Evolutionary conservation across 2,329 filamentous ascomycete genomes (phyloP).

Genomic region (Acarospora socialis): DNA sequence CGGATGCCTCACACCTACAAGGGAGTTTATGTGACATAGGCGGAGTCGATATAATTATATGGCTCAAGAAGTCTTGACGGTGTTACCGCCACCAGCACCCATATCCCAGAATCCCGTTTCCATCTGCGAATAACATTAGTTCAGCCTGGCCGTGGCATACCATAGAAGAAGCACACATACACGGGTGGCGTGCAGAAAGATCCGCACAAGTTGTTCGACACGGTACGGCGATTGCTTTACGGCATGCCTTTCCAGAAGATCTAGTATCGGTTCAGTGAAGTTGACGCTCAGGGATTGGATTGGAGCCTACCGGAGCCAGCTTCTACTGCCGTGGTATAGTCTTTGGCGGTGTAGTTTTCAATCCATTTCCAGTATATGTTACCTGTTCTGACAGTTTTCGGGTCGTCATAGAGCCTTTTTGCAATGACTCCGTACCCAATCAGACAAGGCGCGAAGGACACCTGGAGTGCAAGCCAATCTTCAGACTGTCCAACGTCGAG

Average conservation of each 20-base stretch:
- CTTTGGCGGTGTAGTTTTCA: constrained; percentile 68
- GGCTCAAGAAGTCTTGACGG: no score
- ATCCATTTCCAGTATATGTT: constrained; percentile 88
- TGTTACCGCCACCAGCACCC: no score
- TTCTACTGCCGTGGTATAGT: constrained; percentile 60
- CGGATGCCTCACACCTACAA: no score
- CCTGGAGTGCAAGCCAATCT: constrained; percentile 75
- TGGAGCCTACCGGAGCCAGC: constrained; percentile 49
- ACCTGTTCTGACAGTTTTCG: constrained; percentile 43
- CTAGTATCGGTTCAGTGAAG: no score
- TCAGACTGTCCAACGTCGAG: constrained; percentile 78
- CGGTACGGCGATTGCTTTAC: constrained; percentile 56
- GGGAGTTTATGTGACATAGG: no score
- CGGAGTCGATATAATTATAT: no score
- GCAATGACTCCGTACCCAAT: constrained; percentile 61
- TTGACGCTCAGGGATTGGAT: no score
- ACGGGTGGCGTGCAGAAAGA: constrained; percentile 80
- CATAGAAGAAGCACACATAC: constrained; percentile 31
- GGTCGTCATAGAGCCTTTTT: constrained; percentile 49
- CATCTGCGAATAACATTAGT: constrained; percentile 36
- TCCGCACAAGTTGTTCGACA: constrained; percentile 67
- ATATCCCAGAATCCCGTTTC: constrained; percentile 66
- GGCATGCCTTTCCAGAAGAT: constrained; percentile 61
- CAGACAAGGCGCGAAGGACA: constrained; percentile 73
- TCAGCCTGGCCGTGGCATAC: background rate